phyloP scores from a whole-genome alignment of 768 basidiomycete genomes.

The Hortiboletus campestris region DNA sequence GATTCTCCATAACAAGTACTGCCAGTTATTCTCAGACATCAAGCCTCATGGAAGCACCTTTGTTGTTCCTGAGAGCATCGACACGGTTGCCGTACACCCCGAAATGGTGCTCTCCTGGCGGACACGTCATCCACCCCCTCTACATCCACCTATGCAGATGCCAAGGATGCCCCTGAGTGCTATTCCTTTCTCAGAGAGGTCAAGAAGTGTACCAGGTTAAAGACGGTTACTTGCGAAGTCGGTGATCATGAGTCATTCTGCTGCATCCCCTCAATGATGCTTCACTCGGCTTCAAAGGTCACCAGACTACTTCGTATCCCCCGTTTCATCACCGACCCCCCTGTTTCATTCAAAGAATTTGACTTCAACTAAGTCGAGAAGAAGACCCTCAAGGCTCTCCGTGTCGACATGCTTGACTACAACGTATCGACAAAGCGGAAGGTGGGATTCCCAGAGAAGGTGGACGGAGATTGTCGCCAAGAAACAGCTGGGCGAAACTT shows the following conservation, averaged over 20 bases:
- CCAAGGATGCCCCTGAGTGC: background rate
- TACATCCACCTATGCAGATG: background rate
- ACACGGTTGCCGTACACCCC: background rate
- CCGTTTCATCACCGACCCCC: conserved; percentile 1
- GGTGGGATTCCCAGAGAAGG: background rate
- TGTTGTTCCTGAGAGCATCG: background rate
- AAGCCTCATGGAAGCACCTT: background rate
- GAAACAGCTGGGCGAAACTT: background rate
- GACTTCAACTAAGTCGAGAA: background rate
- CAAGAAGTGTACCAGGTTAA: background rate
- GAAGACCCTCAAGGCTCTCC: background rate
- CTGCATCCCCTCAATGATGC: background rate
- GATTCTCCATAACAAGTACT: background rate
- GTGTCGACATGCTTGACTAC: background rate
- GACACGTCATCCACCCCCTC: background rate
- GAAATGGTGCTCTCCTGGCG: background rate
- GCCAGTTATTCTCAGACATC: conserved; percentile 1
- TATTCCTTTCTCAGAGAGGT: conserved; percentile 2
- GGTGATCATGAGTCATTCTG: background rate
- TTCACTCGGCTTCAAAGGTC: background rate
- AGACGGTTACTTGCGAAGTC: background rate
- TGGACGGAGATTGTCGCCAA: background rate
- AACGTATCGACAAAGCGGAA: background rate
- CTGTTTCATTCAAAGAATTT: background rate
- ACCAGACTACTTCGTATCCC: background rate